Evolutionary conservation across 2,329 filamentous ascomycete species (phyloP), one percentile per base, ranked within the genome.

Genomic region (Talaromyces sp.): DNA sequence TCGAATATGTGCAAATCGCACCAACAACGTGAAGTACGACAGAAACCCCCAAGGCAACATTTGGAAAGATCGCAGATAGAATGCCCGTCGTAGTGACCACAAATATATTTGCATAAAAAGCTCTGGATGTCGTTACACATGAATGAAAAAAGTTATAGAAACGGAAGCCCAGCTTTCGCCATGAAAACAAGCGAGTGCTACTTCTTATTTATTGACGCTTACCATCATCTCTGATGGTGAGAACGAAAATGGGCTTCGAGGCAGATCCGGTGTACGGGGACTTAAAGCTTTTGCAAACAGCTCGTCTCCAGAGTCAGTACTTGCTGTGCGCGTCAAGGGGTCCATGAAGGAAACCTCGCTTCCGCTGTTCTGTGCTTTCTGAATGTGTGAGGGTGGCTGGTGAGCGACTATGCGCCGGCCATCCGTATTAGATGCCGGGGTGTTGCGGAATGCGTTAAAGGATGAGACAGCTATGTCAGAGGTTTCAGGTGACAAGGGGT

Each of bases 211-310:
- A 14, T 51, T 19, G 24, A 52, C 4, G 49, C 14, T 2, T 59
- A 58, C 68, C 64, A 64, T 66, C 46, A 70, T 76, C 63, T 80
- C 78, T 50, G 71, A 68, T n/a, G 72, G 72, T 31, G 77, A 74
- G 71, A 87, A 84, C 3, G 83, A 84, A 70, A 96, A 97, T 0
- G 91, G 92, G 70, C 90, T 93, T 67, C 87, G 90, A 58, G 87
- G 86, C 81, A 95, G 91, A 66, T 96, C 91, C 0, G 92, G 92
- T 68, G 90, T 93, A 56, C 92, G 82, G 1, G 92, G 92, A 69
- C 90, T 93, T 77, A 96, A 86, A 1, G 91, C 91, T 57, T 96
- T 82, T 0, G 91, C 92, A 70, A 97, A 97, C 2, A 96, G 80
- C 46, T 90, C 93, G 61, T 96, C 91, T 65, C 91, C 89, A 0